These are phyloP conservation scores for Ophiosphaerella herpotricha DNA, from an alignment of 2,329 filamentous ascomycete species.

Conservation along the genomic window DNA sequence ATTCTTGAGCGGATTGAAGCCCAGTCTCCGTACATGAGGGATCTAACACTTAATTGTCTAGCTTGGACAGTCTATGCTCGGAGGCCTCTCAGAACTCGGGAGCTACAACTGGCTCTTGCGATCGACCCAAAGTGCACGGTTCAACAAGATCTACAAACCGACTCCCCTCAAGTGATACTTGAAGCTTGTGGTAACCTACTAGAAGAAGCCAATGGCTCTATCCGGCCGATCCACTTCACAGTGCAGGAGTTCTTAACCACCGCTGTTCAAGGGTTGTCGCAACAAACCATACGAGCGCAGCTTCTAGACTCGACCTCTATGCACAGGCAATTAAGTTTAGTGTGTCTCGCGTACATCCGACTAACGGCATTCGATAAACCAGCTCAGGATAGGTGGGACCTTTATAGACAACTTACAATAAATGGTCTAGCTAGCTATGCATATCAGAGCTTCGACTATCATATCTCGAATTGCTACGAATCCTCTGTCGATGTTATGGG, in stretches of 20 bases:
- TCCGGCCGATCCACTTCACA: constrained; percentile 25
- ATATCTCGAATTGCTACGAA: too few species aligned
- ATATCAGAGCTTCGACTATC: too few species aligned
- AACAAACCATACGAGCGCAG: too few species aligned
- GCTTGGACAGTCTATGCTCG: constrained; percentile 22
- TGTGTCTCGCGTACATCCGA: too few species aligned
- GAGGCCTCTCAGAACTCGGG: constrained; percentile 14
- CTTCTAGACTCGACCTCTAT: too few species aligned
- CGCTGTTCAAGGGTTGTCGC: background rate
- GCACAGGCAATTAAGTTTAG: too few species aligned
- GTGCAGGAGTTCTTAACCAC: constrained; percentile 26
- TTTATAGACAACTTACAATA: too few species aligned
- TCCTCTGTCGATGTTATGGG: too few species aligned
- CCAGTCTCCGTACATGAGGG: constrained; percentile 17
- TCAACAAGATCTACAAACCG: constrained; percentile 5
- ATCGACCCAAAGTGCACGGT: background rate
- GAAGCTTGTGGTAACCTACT: constrained; percentile 25
- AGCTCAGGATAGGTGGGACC: too few species aligned
- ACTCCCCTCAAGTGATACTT: constrained; percentile 17
- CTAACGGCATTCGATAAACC: too few species aligned
- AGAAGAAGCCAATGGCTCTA: constrained; percentile 9
- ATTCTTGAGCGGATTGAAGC: constrained; percentile 24
- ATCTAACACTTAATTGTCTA: constrained; percentile 21
- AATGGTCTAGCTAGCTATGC: too few species aligned
- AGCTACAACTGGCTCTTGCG: constrained; percentile 16